Percentiles rank a stretch among this genome's conserved stretches.
These are phyloP conservation scores for Austroboletus novae-zelandiae DNA, from an alignment of 1,284 basidiomycete genomes.

Conservation along the genomic window DNA sequence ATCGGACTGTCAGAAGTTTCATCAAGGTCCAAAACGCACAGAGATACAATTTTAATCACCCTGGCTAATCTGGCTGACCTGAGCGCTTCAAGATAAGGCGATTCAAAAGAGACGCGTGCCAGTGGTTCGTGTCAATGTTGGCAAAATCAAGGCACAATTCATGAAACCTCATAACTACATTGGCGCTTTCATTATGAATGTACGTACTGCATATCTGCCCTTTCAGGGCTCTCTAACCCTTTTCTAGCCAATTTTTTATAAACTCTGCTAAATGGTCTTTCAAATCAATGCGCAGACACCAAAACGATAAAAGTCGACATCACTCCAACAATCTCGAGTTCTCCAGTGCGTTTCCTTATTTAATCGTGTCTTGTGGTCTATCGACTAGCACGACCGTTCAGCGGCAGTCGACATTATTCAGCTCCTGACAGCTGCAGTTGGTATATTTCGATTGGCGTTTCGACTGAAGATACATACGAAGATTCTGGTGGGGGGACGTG, in stretches of 20 bases:
- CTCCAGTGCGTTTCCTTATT: no score
- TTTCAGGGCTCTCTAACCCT: not conserved
- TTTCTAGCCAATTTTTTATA: not conserved
- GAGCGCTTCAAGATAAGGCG: no score
- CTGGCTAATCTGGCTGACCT: no score
- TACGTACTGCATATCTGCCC: not conserved
- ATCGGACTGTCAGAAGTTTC: no score
- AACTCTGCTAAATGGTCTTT: not conserved
- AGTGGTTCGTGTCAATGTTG: no score
- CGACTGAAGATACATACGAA: slow-evolving; percentile 13
- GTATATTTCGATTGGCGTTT: slow-evolving; percentile 10
- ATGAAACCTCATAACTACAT: not conserved
- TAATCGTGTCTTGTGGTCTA: not conserved
- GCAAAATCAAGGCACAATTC: not conserved
- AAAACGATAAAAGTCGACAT: not conserved
- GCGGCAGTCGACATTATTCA: not conserved
- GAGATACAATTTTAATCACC: no score
- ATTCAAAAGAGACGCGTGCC: no score
- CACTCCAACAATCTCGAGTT: no score
- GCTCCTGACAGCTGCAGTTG: not conserved
- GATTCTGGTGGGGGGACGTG: slow-evolving; percentile 23
- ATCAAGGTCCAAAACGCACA: not conserved
- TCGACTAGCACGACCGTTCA: not conserved
- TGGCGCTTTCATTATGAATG: not conserved
- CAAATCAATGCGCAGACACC: not conserved